Evolutionary conservation across 768 basidiomycete genomes (phyloP), one percentile per base, ranked within the genome.

Genomic region (Tricholoma terreum): DNA sequence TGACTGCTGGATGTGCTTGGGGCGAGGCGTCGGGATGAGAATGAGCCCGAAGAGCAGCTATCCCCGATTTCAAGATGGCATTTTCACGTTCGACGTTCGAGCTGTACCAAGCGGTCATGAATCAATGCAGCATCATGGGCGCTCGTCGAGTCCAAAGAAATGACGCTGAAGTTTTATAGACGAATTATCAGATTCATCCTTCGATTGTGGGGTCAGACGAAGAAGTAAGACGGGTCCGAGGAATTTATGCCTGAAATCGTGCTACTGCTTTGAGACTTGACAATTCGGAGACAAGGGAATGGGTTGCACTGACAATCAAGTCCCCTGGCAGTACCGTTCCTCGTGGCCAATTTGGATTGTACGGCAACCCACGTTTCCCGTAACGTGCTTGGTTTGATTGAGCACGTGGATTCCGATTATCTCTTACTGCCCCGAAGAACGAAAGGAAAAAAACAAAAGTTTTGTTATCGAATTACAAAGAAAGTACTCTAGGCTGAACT

Each of bases 111-210:
- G 15, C 77, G 79, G 42, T 84, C 81, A 34, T n/a, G n/a, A n/a
- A n/a, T n/a, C n/a, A n/a, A n/a, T n/a, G n/a, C n/a, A n/a, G n/a
- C n/a, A n/a, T n/a, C n/a, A n/a, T 79, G 70, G 1, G 77, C 72
- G n/a, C 76, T 72, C 1, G 82, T 70, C 7, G 79, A 66, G 9
- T 87, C 80, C 19, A 88, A 71, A 7, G 84, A 77, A n/a, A 54
- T 84, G 80, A 40, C 80, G 75, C 60, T 89, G 89, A 2, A 91
- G 78, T 63, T 84, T 88, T 40, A 89, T 70, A 3, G 86, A 79
- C n/a, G 84, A 76, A 31, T 73, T 65, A 63, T 89, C 83, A 4
- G 86, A 82, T 72, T 90, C 89, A 69, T 89, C 84, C 89, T 90
- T 63, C 45, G 58, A 43, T 27, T 27, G 6, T 27, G 24, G 48